These are phyloP conservation scores for Paramyrothecium roridum DNA, from an alignment of 2,329 filamentous ascomycete genomes.

Conservation along the genomic window DNA sequence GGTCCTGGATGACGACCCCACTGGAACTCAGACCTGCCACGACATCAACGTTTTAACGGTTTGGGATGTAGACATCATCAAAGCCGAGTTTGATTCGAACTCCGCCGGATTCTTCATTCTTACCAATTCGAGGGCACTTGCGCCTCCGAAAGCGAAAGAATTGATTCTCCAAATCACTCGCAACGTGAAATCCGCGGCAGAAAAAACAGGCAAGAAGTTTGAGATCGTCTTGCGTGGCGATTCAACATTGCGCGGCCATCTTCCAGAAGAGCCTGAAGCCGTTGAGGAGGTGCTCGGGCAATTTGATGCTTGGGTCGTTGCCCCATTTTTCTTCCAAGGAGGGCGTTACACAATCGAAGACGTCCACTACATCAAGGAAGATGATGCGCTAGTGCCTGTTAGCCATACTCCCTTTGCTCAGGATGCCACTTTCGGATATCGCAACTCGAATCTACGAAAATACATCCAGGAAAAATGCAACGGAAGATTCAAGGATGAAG, in stretches of 20 bases:
- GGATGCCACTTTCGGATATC: conserved; percentile 56
- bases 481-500: conserved; percentile 14
- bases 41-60: conserved; percentile 52
- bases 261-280: conserved; percentile 50
- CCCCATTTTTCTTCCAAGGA: conserved; percentile 56
- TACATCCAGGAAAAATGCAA: conserved; percentile 52
- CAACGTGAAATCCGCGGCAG: conserved; percentile 44
- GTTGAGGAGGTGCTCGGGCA: conserved; percentile 44
- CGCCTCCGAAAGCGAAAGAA: conserved; percentile 38
- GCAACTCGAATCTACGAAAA: conserved; percentile 41
- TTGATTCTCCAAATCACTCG: conserved; percentile 46
- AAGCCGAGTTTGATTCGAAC: conserved; percentile 36
- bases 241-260: conserved; percentile 53
- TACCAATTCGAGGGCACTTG: conserved; percentile 54
- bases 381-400: conserved; percentile 35
- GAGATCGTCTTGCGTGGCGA: conserved; percentile 55
- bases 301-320: conserved; percentile 49
- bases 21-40: conserved; percentile 58
- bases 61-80: conserved; percentile 44
- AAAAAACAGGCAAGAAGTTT: conserved; percentile 33
- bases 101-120: conserved; percentile 54
- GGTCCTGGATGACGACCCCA: conserved; percentile 53
- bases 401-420: conserved; percentile 51
- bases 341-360: conserved; percentile 52
- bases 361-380: conserved; percentile 56